Evolutionary conservation across 108 stramenopile species (phyloP), one percentile per base, ranked within the genome.

Genomic region (Poteriospumella lacustris): DNA sequence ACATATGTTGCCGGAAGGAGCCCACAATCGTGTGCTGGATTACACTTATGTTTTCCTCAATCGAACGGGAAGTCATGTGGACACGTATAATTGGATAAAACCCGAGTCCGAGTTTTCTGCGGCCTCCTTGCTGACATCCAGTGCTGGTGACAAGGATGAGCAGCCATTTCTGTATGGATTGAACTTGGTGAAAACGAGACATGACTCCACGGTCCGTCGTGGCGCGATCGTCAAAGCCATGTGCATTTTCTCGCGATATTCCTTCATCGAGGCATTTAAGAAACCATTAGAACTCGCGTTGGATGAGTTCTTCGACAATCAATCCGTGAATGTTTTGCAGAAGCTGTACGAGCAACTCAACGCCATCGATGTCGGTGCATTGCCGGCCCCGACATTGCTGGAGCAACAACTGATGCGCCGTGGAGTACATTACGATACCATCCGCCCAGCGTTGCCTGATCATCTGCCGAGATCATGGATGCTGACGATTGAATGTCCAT

Each of bases 1-100:
- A 59, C 42, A 84, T 79, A 84, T 84, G 84, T 76, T 84, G 1
- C 84, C 84, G 38, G 84, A 84, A 42, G 84, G 84, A 0, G 82
- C 84, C 1, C 84, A 84, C 47, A 84, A 81, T 26, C 84, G 80
- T 79, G 38, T 68, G 0, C 38, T 58, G 39, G 82, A 84, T 42
- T 80, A 41, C 62, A 84, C 84, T 0, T 79, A 73, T 0, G 76
- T 84, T 36, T 83, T 84, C 36, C 62, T 83, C 67, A 80, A 83
- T 58, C 79, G 83, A 0, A 39, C n/a, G n/a, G n/a, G n/a, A n/a
- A n/a, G n/a, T n/a, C n/a, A n/a, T n/a, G n/a, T n/a, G n/a, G n/a
- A n/a, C n/a, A n/a, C n/a, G n/a, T n/a, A n/a, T n/a, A n/a, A n/a
- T n/a, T n/a, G n/a, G n/a, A n/a, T n/a, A n/a, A n/a, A n/a, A n/a